Conservation (phyloP, 2,329 filamentous ascomycete species). For the Fusarium sp. region DNA sequence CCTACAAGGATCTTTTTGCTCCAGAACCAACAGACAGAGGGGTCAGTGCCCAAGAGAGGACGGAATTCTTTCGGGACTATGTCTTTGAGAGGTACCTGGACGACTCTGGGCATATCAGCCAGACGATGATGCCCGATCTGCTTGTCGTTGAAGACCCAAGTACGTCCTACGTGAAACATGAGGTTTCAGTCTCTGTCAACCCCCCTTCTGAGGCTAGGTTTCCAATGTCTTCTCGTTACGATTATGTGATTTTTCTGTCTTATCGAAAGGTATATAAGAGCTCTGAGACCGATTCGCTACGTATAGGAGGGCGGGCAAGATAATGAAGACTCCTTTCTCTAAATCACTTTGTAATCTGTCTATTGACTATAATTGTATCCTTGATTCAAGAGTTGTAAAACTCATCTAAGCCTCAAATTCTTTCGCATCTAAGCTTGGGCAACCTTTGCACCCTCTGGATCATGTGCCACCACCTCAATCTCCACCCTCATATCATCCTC, state of each 20-base stretch:
- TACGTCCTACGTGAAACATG: not conserved
- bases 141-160: not conserved
- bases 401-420: too few relatives aligned
- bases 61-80: not conserved
- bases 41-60: not conserved
- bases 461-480: conserved; percentile 11
- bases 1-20: not conserved
- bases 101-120: not conserved
- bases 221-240: not conserved
- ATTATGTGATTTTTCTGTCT: not conserved
- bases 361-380: not conserved
- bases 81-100: not conserved
- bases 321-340: not conserved
- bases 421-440: not conserved
- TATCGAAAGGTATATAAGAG: not conserved
- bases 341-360: not conserved
- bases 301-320: not conserved
- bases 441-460: not conserved
- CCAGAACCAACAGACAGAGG: not conserved
- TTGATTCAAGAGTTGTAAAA: not conserved
- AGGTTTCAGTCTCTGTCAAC: not conserved
- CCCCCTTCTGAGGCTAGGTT: not conserved
- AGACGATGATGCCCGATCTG: not conserved
- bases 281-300: not conserved
- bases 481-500: conserved; percentile 9